These are phyloP conservation scores for Trichophyton verrucosum DNA, from an alignment of 2,329 filamentous ascomycete genomes.

Conservation along the genomic window DNA sequence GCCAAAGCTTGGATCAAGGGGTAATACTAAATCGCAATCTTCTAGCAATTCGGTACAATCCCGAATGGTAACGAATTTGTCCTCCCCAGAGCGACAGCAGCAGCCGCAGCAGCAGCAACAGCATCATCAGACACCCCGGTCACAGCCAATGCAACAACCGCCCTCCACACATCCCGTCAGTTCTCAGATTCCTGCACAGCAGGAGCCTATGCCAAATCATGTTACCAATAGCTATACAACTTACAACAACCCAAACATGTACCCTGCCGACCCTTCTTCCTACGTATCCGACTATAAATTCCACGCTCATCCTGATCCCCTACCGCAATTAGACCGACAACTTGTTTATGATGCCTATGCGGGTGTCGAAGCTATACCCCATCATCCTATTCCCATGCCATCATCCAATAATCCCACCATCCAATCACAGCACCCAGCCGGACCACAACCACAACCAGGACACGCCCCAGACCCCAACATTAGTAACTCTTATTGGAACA, in stretches of 20 bases:
- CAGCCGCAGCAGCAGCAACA: constrained; percentile 7
- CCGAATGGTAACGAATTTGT: background rate
- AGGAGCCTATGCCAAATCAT: background rate
- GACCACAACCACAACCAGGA: background rate
- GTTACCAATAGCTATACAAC: constrained; percentile 25
- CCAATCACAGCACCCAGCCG: constrained; percentile 1
- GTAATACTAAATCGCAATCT: background rate
- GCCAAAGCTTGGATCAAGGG: background rate
- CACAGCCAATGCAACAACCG: constrained; percentile 3
- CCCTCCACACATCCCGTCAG: constrained; percentile 19
- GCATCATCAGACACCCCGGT: constrained; percentile 11
- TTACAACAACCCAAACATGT: constrained; percentile 24
- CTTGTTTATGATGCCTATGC: constrained; percentile 63
- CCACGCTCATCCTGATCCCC: constrained; percentile 27
- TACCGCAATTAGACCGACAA: constrained; percentile 62
- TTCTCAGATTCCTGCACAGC: constrained; percentile 9
- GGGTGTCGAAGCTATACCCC: constrained; percentile 35
- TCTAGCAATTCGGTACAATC: background rate
- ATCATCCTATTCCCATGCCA: constrained; percentile 19
- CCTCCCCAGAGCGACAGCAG: background rate
- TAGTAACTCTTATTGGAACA: constrained; percentile 24
- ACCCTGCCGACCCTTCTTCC: constrained; percentile 17
- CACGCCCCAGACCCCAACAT: constrained; percentile 10
- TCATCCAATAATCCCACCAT: background rate
- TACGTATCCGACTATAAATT: constrained; percentile 28